phyloP scores from a whole-genome alignment of 768 basidiomycete species.

The Cystobasidium ongulense region DNA sequence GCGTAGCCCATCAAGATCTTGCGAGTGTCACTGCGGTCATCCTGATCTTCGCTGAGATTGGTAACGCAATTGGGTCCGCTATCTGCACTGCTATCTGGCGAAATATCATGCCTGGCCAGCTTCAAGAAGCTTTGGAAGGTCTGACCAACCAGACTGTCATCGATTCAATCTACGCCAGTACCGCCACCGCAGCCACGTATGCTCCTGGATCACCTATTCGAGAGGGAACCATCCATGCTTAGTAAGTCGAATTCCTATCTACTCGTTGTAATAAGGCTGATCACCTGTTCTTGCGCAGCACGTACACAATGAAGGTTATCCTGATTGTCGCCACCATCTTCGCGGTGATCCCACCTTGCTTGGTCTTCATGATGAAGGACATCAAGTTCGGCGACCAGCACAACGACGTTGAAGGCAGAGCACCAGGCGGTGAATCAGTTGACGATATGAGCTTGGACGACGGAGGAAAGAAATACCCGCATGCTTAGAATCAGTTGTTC shows the following conservation, averaged over 20 bases:
- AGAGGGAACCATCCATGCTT: slow-evolving; percentile 54
- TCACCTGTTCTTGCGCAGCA: background rate
- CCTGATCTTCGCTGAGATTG: slow-evolving; percentile 46
- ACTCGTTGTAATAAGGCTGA: background rate
- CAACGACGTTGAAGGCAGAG: slow-evolving; percentile 57
- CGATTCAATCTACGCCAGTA: slow-evolving; percentile 40
- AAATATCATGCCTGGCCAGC: slow-evolving; percentile 49
- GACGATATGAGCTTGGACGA: background rate
- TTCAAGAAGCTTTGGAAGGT: slow-evolving; percentile 55
- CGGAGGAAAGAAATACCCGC: background rate
- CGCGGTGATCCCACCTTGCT: slow-evolving; percentile 55
- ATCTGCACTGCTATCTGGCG: slow-evolving; percentile 40
- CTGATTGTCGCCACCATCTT: slow-evolving; percentile 54
- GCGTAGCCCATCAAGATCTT: slow-evolving; percentile 46
- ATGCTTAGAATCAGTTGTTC: background rate
- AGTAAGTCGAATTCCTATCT: slow-evolving; percentile 27
- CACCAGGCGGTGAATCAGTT: slow-evolving; percentile 33
- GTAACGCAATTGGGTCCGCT: slow-evolving; percentile 45
- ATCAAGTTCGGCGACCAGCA: slow-evolving; percentile 63
- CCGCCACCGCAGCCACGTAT: slow-evolving; percentile 52
- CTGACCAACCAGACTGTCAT: slow-evolving; percentile 45
- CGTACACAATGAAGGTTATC: slow-evolving; percentile 46
- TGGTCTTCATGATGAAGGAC: slow-evolving; percentile 58
- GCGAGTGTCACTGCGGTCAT: slow-evolving; percentile 46
- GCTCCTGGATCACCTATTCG: slow-evolving; percentile 51